These are phyloP conservation scores for Cairneyella variabilis DNA, from an alignment of 495 filamentous ascomycete species.

Conservation along the genomic window DNA sequence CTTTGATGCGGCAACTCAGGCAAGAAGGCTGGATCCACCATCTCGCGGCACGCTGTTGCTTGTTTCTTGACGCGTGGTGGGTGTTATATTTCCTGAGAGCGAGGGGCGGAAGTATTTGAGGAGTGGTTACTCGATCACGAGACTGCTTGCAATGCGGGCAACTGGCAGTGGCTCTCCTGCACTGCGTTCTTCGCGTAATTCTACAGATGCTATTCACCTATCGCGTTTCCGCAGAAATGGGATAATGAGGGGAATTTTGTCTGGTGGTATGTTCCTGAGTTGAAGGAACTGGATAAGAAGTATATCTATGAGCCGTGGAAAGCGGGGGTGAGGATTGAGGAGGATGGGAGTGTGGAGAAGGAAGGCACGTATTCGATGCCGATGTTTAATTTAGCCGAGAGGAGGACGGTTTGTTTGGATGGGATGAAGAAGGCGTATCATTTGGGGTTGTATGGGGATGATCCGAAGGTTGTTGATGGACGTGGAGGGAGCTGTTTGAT, in stretches of 20 bases:
- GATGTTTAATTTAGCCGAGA: conserved; percentile 66
- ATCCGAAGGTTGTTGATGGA: conserved; percentile 54
- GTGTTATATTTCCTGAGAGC: conserved; percentile 70
- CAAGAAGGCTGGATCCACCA: conserved; percentile 73
- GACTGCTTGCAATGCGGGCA: conserved; percentile 62
- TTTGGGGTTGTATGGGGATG: conserved; percentile 56
- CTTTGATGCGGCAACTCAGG: conserved; percentile 67
- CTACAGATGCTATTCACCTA: conserved; percentile 61
- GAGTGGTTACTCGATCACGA: conserved; percentile 71
- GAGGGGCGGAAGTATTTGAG: conserved; percentile 70
- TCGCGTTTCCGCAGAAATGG: conserved; percentile 65
- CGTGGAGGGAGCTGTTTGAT: conserved; percentile 54
- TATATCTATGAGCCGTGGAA: conserved; percentile 76
- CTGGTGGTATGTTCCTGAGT: conserved; percentile 56
- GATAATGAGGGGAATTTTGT: conserved; percentile 60
- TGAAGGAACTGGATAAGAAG: conserved; percentile 54
- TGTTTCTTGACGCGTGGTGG: conserved; percentile 71
- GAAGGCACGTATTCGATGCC: conserved; percentile 56
- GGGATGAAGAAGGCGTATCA: conserved; percentile 64
- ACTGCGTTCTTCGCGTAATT: conserved; percentile 65
- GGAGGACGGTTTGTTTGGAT: conserved; percentile 54
- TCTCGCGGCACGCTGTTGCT: conserved; percentile 66
- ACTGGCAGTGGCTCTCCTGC: conserved; percentile 75
- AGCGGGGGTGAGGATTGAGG: conserved; percentile 43
- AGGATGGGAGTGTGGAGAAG: conserved; percentile 8